phyloP scores from a whole-genome alignment of 2,329 filamentous ascomycete species.

The Colletotrichum tamarilloi region DNA sequence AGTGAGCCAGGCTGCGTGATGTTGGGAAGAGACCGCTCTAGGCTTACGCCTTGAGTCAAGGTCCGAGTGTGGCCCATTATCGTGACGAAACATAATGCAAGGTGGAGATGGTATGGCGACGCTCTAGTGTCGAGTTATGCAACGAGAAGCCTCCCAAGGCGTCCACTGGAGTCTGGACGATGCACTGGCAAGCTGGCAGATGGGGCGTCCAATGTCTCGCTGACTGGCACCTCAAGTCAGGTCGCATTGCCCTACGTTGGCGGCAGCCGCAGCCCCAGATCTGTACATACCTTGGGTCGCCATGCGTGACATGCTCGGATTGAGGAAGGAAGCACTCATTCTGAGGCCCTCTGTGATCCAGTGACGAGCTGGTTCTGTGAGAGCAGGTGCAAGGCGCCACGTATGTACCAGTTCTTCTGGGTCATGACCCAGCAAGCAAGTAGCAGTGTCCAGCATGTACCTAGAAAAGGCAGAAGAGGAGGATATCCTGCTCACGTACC shows the following conservation, averaged over 20 bases:
- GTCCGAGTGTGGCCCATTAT: constrained; percentile 2
- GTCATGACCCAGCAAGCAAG: not conserved
- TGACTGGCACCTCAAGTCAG: constrained; percentile 9
- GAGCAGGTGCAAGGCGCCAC: constrained; percentile 3
- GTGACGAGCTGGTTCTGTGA: constrained; percentile 13
- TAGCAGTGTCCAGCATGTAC: not conserved
- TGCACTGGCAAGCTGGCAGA: not conserved
- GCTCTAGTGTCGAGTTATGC: constrained; percentile 14
- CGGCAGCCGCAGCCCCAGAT: not conserved
- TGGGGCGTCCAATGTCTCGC: constrained; percentile 3
- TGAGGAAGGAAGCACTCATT: not conserved
- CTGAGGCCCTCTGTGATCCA: constrained; percentile 4
- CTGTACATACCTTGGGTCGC: not conserved
- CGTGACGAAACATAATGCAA: constrained; percentile 10
- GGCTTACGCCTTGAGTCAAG: constrained; percentile 10
- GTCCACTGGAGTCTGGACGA: not conserved
- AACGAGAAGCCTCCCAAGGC: not conserved
- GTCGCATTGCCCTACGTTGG: constrained; percentile 6
- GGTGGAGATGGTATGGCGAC: constrained; percentile 1
- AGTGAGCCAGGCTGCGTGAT: constrained; percentile 3
- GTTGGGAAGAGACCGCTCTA: not conserved
- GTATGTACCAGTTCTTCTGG: not conserved
- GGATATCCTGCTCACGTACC: not conserved
- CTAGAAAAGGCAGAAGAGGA: not conserved
- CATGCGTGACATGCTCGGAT: not conserved